Conservation (phyloP, 2,329 filamentous ascomycete genomes). For the Metarhizium guizhouense region DNA sequence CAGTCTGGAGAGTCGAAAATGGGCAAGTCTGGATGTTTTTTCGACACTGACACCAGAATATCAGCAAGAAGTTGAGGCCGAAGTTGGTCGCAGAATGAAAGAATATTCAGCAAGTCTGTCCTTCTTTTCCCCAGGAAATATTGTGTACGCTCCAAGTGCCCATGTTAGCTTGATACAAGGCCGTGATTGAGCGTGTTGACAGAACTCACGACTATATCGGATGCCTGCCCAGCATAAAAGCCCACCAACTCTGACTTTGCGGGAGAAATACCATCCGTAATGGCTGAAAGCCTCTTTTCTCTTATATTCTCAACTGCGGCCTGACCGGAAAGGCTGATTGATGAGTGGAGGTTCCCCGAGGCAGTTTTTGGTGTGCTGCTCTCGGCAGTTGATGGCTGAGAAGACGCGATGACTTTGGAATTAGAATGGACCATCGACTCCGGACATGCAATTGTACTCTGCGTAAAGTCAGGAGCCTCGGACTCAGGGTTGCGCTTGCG, state of each 20-base stretch:
- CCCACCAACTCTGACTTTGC: constrained; percentile 29
- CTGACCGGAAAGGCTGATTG: constrained; percentile 3
- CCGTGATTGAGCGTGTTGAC: background rate
- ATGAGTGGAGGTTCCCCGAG: constrained; percentile 4
- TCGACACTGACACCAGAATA: constrained; percentile 32
- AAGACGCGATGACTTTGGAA: background rate
- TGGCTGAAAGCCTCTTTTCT: constrained; percentile 20
- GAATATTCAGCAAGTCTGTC: constrained; percentile 29
- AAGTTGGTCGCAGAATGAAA: constrained; percentile 32
- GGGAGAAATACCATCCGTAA: constrained; percentile 23
- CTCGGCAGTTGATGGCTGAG: background rate
- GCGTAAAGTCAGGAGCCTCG: constrained; percentile 20
- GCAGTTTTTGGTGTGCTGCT: background rate
- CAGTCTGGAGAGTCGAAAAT: constrained; percentile 34
- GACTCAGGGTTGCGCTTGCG: constrained; percentile 17
- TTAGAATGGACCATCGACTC: constrained; percentile 2
- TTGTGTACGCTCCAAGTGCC: constrained; percentile 21
- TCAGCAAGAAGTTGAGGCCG: constrained; percentile 32
- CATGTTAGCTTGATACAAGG: background rate
- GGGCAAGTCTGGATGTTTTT: constrained; percentile 31
- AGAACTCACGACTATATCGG: constrained; percentile 23
- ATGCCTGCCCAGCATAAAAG: constrained; percentile 25
- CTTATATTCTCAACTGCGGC: constrained; percentile 20
- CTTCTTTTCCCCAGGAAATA: constrained; percentile 30
- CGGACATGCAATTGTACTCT: constrained; percentile 22